Base-by-base conservation (phyloP, 2,329 filamentous ascomycete genomes). In the Ceratocystis huliohia region DNA sequence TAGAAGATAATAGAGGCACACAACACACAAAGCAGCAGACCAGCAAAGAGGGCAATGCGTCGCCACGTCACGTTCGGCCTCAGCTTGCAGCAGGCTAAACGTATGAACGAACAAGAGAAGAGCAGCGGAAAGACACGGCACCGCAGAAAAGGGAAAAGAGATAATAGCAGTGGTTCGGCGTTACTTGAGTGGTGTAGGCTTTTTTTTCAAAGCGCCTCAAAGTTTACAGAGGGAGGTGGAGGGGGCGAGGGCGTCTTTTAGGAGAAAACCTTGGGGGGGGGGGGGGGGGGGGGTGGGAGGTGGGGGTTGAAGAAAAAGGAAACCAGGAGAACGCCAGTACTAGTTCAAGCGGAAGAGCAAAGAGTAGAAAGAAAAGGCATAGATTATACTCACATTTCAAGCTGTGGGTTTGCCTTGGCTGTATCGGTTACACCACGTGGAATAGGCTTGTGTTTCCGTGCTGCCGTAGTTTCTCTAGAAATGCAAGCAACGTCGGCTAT, bases 11-110 rank as follows among this genome's bases (percentile, higher is more conserved):
- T 46, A 61, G 10, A 61, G 56, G 20, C 25, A 33, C 45, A 66
- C 59, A 59, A 63, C 17, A 44, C 53, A 57, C 46, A 66, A 41
- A 56, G 61, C 37, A 53, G 63, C 48, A 63, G 25, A 30, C 22
- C 30, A 25, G 28, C 61, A 64, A 59, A 50, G 61, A 66, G 53
- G 50, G 50, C 65, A 63, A 64, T 66, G 65, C 65, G 61, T 56
- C 65, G 65, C 65, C 65, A 66, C 65, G 65, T 66, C 65, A 66
- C 65, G 59, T 22, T 44, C 53, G n/a, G 30, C 15, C 53, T 28
- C 17, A 33, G 41, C 45, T 63, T 63, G 61, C 41, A 45, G 41
- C 22, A 63, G 41, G 41, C 17, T 45, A 63, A 48, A 63, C 22
- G 48, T 33, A n/a, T 48, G 45, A 20, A 48, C 41, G 61, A 48